A percentile compares a stretch with the other conserved stretches of the same genome.
Conservation (phyloP, 176 grass and related monocot species). For the Stipa capillata region DNA sequence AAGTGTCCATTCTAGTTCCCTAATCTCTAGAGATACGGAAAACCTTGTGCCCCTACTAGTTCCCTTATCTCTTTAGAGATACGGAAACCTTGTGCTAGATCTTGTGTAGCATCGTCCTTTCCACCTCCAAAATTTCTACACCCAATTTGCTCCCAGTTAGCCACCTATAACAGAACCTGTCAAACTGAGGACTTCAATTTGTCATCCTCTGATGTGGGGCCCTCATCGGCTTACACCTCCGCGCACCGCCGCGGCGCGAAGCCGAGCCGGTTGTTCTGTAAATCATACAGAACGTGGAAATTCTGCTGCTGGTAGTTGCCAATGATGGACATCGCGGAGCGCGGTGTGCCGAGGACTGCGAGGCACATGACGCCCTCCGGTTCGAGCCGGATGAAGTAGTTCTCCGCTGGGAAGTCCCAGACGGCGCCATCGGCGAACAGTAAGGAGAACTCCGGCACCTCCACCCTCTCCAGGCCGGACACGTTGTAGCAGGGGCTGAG, state of each 20-base stretch:
- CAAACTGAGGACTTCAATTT: not conserved
- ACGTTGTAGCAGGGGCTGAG: slow-evolving; percentile 90
- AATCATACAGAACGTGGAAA: slow-evolving; percentile 79
- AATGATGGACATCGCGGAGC: slow-evolving; percentile 54
- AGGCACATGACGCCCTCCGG: slow-evolving; percentile 68
- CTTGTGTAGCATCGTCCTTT: not conserved
- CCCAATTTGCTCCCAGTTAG: not conserved
- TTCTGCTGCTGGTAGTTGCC: slow-evolving; percentile 99
- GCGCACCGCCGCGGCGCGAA: slow-evolving; percentile 80
- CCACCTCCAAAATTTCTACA: slow-evolving; percentile 19
- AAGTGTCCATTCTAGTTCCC: no score
- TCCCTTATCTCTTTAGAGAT: slow-evolving; percentile 3
- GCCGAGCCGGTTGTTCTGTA: slow-evolving; percentile 53
- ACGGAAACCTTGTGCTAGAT: not conserved
- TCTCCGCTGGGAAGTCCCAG: slow-evolving; percentile 83
- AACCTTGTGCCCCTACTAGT: no score
- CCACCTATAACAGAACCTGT: not conserved
- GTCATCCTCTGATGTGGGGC: not conserved
- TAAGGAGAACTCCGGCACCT: slow-evolving; percentile 68
- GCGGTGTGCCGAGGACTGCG: slow-evolving; percentile 60
- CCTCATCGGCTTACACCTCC: slow-evolving; percentile 34
- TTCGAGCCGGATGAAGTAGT: slow-evolving; percentile 86
- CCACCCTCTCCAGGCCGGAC: slow-evolving; percentile 40
- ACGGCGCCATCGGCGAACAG: slow-evolving; percentile 64
- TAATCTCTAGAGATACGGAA: no score